Evolutionary conservation across 176 grass and related monocot species (phyloP).

Genomic region (Ensete ventricosum): DNA sequence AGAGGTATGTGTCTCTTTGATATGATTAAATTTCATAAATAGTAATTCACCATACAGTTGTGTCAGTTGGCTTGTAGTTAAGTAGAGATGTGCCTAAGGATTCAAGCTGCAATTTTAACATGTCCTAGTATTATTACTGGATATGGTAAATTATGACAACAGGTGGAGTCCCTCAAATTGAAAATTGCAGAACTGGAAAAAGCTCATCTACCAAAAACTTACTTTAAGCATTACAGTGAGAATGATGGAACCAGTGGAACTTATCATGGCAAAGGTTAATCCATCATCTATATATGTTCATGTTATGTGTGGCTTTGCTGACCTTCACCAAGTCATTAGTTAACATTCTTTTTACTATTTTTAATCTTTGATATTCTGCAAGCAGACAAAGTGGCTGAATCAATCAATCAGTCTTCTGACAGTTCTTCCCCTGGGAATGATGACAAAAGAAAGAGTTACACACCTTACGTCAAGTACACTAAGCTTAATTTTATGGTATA

Average conservation of each 20-base stretch:
- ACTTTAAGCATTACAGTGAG: constrained; percentile 12
- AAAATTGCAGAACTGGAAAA: constrained; percentile 49
- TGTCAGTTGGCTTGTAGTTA: background rate
- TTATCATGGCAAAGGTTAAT: constrained; percentile 38
- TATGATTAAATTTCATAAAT: background rate
- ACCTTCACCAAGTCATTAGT: background rate
- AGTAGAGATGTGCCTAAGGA: background rate
- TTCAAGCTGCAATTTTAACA: background rate
- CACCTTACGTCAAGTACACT: constrained; percentile 70
- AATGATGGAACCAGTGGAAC: constrained; percentile 20
- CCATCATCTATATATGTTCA: background rate
- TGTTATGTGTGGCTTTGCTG: background rate
- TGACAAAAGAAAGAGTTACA: constrained; percentile 46
- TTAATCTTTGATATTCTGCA: background rate
- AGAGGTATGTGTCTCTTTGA: constrained; percentile 48
- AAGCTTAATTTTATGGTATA: constrained; percentile 92
- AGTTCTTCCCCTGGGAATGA: constrained; percentile 17
- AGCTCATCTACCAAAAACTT: constrained; percentile 20
- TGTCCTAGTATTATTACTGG: background rate
- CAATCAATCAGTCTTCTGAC: constrained; percentile 25
- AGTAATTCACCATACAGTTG: background rate
- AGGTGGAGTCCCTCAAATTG: constrained; percentile 75
- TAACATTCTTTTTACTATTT: background rate
- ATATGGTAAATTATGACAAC: background rate
- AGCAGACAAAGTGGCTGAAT: constrained; percentile 47